phyloP scores from a whole-genome alignment of 257 asterid genomes.

The Coffea eugenioides region DNA sequence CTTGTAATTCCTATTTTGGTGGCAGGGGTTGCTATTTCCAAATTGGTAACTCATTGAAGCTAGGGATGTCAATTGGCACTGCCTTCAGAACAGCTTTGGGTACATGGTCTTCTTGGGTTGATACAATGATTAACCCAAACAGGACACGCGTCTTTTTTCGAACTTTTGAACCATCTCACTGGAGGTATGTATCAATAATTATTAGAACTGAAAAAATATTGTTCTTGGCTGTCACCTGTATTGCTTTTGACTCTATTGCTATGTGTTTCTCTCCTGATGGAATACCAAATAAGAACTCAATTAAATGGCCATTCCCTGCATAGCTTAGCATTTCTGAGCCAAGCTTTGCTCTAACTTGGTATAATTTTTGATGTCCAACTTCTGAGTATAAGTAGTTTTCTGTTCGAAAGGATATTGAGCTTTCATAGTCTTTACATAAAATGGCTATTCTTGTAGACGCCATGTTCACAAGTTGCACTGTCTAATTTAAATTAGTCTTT shows the following conservation, averaged over 20 bases:
- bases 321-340: not conserved
- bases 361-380: too few species aligned
- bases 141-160: conserved; percentile 62
- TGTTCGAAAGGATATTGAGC: not conserved
- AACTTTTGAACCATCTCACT: conserved; percentile 81
- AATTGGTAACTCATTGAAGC: conserved; percentile 47
- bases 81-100: conserved; percentile 58
- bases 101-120: conserved; percentile 82
- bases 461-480: not conserved
- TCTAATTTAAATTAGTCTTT: not conserved
- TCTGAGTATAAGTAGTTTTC: too few species aligned
- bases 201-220: not conserved
- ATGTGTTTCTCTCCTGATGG: not conserved
- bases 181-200: conserved; percentile 51
- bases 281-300: not conserved
- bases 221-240: not conserved
- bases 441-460: not conserved
- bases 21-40: conserved; percentile 86
- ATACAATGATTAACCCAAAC: conserved; percentile 46
- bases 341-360: not conserved
- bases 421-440: not conserved
- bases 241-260: not conserved
- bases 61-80: conserved; percentile 57
- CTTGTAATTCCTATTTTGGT: conserved; percentile 27
- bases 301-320: not conserved